These are phyloP conservation scores for Malus asiatica DNA, from an alignment of 306 rosid species.

Conservation along the genomic window DNA sequence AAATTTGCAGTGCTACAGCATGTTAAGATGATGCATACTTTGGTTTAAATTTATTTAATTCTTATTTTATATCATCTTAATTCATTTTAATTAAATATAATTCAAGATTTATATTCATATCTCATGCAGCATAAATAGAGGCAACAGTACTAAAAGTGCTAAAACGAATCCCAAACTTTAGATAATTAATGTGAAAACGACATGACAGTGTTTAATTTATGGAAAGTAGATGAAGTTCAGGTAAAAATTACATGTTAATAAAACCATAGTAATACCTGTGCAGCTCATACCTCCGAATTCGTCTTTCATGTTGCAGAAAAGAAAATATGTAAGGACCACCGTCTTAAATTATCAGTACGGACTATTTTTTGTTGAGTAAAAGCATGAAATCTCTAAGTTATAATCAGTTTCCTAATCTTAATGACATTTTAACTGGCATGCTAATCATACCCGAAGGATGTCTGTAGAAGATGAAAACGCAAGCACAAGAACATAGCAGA, in stretches of 20 bases:
- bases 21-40: slow-evolving; percentile 3
- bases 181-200: background rate
- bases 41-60: background rate
- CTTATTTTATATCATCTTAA: background rate
- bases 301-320: background rate
- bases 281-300: background rate
- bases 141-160: background rate
- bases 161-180: background rate
- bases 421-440: background rate
- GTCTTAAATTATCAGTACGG: background rate
- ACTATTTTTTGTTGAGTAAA: background rate
- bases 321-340: background rate
- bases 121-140: background rate
- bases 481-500: background rate
- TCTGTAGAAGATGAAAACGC: background rate
- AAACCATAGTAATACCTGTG: background rate
- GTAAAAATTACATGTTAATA: background rate
- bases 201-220: background rate
- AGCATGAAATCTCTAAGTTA: background rate
- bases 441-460: background rate
- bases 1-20: background rate
- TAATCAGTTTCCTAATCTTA: background rate
- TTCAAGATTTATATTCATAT: background rate
- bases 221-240: background rate
- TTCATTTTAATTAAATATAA: background rate